Percentiles rank a stretch among this genome's conserved stretches.
These are phyloP conservation scores for Polytrichum commune DNA, from an alignment of 225 moss, liverwort and hornwort genomes.

Conservation along the genomic window DNA sequence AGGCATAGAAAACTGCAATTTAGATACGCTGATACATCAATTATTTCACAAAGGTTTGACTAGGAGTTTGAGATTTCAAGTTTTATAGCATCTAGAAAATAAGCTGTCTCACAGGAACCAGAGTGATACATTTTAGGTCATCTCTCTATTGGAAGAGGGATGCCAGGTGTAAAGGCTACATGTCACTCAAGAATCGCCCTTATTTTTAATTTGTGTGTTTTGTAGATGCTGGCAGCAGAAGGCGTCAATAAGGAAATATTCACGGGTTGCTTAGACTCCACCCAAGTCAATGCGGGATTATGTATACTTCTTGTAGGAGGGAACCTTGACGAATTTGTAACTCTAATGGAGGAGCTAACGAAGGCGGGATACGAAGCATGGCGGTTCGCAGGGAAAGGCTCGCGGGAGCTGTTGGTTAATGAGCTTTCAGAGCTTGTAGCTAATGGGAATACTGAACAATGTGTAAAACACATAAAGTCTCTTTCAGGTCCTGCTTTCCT, in stretches of 20 bases:
- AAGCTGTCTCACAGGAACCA: background rate
- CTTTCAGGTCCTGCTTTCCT: slow-evolving; percentile 55
- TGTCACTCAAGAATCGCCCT: slow-evolving; percentile 9
- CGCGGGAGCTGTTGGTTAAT: slow-evolving; percentile 29
- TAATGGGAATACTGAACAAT: slow-evolving; percentile 32
- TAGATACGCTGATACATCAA: too few relatives aligned
- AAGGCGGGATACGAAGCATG: slow-evolving; percentile 54
- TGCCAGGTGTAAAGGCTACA: background rate
- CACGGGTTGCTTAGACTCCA: slow-evolving; percentile 36
- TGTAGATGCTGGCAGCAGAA: slow-evolving; percentile 68
- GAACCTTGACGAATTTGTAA: slow-evolving; percentile 53
- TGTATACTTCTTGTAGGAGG: slow-evolving; percentile 36
- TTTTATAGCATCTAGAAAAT: too few relatives aligned
- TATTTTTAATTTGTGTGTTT: slow-evolving; percentile 28
- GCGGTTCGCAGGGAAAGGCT: slow-evolving; percentile 38
- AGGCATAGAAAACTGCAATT: too few relatives aligned
- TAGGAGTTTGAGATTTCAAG: too few relatives aligned
- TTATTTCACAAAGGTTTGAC: too few relatives aligned
- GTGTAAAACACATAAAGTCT: slow-evolving; percentile 39
- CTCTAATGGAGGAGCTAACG: slow-evolving; percentile 44
- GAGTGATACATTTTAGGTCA: background rate
- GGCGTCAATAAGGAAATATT: slow-evolving; percentile 53
- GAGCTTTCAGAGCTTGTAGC: slow-evolving; percentile 48
- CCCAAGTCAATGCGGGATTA: slow-evolving; percentile 54
- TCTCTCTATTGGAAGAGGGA: background rate